A percentile compares a stretch with the other conserved stretches of the same genome.
These are phyloP conservation scores for Lasiodiplodia hormozganensis DNA, from an alignment of 2,329 filamentous ascomycete genomes.

Conservation along the genomic window DNA sequence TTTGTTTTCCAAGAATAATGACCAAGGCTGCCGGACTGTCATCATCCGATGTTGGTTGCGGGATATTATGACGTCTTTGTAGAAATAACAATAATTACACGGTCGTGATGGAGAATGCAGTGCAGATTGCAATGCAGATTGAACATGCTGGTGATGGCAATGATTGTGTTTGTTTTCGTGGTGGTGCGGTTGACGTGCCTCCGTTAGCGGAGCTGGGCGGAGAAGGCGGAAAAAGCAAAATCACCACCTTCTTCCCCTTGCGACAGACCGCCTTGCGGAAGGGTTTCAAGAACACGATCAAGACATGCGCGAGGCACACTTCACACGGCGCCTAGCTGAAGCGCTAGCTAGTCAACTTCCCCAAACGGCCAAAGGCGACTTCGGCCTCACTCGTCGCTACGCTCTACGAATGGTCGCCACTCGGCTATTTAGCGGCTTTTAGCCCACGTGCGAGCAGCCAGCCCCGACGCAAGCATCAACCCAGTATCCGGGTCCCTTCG, in stretches of 20 bases:
- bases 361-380: neutral
- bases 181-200: neutral
- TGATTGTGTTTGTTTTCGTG: neutral
- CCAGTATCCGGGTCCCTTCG: neutral
- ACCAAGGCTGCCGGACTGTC: neutral
- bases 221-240: neutral
- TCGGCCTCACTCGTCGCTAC: neutral
- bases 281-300: neutral
- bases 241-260: neutral
- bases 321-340: neutral
- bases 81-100: neutral
- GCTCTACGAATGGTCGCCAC: neutral
- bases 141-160: neutral
- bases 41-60: neutral
- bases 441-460: neutral
- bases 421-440: conserved; percentile 2
- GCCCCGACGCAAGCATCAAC: conserved; percentile 14
- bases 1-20: neutral
- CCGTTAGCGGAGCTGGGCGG: neutral
- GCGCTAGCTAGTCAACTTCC: neutral
- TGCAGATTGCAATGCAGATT: neutral
- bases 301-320: neutral
- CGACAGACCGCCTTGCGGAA: neutral
- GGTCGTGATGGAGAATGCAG: neutral
- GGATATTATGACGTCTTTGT: neutral